A percentile compares a stretch with the other conserved stretches of the same genome.
phyloP scores from a whole-genome alignment of 2,329 filamentous ascomycete species.

The Fusarium sublunatum region DNA sequence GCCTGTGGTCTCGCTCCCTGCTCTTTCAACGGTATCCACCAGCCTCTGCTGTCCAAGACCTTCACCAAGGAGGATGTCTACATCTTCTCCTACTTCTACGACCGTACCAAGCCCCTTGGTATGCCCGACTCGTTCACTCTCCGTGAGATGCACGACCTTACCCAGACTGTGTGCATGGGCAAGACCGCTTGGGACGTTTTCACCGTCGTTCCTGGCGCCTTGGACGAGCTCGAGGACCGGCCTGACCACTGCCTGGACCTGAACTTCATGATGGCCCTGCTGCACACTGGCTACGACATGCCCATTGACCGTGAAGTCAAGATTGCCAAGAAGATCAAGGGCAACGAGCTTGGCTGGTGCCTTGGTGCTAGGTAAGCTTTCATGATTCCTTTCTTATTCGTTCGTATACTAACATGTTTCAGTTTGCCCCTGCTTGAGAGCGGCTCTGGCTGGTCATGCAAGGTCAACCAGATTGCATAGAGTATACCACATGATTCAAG shows the following conservation, averaged over 20 bases:
- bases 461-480: conserved; percentile 78
- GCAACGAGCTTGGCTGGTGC: conserved; percentile 97
- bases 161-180: conserved; percentile 85
- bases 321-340: conserved; percentile 99
- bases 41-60: conserved; percentile 91
- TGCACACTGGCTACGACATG: conserved; percentile 98
- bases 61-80: conserved; percentile 93
- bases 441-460: conserved; percentile 90
- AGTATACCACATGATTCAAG: conserved; percentile 35
- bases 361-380: conserved; percentile 86
- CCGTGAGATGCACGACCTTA: conserved; percentile 86
- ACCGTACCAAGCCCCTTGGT: conserved; percentile 90
- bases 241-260: conserved; percentile 95
- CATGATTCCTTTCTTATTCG: not conserved
- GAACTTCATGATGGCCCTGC: conserved; percentile 92
- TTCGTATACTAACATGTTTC: conserved; percentile 29
- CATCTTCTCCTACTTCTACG: conserved; percentile 98
- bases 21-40: conserved; percentile 97
- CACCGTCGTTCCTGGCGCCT: conserved; percentile 76
- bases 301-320: conserved; percentile 94
- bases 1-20: conserved; percentile 88
- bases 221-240: conserved; percentile 81
- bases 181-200: conserved; percentile 84
- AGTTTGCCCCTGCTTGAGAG: conserved; percentile 86
- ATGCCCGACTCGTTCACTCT: conserved; percentile 99